phyloP scores from a whole-genome alignment of 2,329 filamentous ascomycete genomes.

The Coniochaeta ligniaria region DNA sequence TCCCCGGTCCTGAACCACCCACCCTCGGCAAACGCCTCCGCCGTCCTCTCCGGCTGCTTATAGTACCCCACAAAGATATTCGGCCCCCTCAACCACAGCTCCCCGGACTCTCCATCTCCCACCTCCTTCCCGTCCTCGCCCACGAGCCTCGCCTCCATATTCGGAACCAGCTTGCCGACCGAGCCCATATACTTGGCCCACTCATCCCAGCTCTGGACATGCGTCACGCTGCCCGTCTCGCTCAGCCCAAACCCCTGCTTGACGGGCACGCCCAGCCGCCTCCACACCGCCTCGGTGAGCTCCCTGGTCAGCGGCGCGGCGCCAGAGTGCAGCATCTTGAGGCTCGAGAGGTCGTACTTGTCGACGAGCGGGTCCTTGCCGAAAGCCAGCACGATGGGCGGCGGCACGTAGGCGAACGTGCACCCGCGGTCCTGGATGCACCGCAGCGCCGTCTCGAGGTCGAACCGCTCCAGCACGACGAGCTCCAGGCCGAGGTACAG shows the following conservation, averaged over 20 bases:
- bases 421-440: conserved; percentile 69
- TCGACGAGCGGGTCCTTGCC: conserved; percentile 71
- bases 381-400: conserved; percentile 74
- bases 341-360: conserved; percentile 70
- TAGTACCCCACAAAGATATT: conserved; percentile 76
- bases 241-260: conserved; percentile 92
- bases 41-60: conserved; percentile 64
- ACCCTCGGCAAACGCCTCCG: conserved; percentile 63
- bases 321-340: conserved; percentile 82
- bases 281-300: conserved; percentile 68
- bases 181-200: conserved; percentile 73
- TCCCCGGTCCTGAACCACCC: conserved; percentile 91
- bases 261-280: conserved; percentile 67
- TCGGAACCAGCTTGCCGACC: conserved; percentile 70
- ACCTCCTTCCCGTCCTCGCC: conserved; percentile 51
- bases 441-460: conserved; percentile 70
- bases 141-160: conserved; percentile 77
- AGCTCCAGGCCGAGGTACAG: conserved; percentile 59
- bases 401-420: conserved; percentile 76
- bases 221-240: conserved; percentile 76
- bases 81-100: conserved; percentile 71
- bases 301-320: conserved; percentile 80
- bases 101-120: conserved; percentile 54
- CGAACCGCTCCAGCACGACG: conserved; percentile 72
- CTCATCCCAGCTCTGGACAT: conserved; percentile 65